Conservation (phyloP, 2,329 filamentous ascomycete genomes). For the Pseudofabraea citricarpa region DNA sequence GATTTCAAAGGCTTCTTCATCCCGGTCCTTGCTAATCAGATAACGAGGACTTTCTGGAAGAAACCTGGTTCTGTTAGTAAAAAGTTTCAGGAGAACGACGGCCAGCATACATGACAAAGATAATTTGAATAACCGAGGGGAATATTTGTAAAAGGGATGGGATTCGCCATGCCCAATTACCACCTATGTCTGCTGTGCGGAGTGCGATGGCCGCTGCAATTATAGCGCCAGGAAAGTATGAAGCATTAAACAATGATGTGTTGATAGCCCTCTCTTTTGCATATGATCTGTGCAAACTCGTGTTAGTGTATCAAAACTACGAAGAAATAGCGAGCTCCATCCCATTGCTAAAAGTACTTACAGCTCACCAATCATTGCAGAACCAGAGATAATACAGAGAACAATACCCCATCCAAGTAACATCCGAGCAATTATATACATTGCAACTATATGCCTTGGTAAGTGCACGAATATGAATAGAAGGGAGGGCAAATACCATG, state of each 20-base stretch:
- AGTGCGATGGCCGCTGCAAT: constrained; percentile 37
- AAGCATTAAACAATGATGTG: constrained; percentile 50
- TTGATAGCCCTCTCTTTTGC: constrained; percentile 48
- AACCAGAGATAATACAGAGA: constrained; percentile 46
- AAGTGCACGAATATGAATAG: constrained; percentile 28
- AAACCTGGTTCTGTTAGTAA: no score
- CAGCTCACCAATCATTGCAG: constrained; percentile 48
- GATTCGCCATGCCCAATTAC: constrained; percentile 35
- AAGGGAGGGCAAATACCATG: constrained; percentile 23
- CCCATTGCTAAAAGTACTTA: constrained; percentile 15
- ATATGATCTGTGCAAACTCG: constrained; percentile 30
- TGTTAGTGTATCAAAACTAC: neutral
- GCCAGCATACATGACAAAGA: constrained; percentile 17
- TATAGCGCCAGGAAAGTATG: constrained; percentile 44
- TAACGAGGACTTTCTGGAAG: constrained; percentile 53
- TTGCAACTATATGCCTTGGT: constrained; percentile 30
- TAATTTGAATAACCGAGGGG: constrained; percentile 20
- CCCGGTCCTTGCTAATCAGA: constrained; percentile 51
- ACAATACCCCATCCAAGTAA: constrained; percentile 49
- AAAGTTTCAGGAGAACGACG: no score
- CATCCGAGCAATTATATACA: constrained; percentile 48
- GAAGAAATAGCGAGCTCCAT: neutral
- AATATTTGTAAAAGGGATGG: constrained; percentile 35
- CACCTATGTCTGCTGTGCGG: constrained; percentile 36
- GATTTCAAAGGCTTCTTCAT: constrained; percentile 51